phyloP scores from a whole-genome alignment of 208 protist species.

The Leishmania arabica region DNA sequence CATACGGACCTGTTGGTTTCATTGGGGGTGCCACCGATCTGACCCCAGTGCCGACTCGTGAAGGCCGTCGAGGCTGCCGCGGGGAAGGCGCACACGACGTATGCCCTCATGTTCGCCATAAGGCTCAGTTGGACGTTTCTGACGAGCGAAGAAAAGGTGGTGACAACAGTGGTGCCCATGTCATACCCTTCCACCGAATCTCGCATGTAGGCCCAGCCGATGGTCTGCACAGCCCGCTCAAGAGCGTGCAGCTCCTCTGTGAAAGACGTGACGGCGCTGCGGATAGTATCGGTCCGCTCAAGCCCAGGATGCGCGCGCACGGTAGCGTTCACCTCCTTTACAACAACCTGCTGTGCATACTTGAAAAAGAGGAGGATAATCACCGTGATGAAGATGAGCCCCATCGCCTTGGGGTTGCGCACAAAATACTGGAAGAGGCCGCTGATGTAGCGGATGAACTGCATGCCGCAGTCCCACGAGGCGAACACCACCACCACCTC shows the following conservation, averaged over 20 bases:
- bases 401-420: slow-evolving; percentile 55
- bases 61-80: not conserved
- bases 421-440: slow-evolving; percentile 53
- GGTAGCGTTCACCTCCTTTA: slow-evolving; percentile 43
- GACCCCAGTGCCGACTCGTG: slow-evolving; percentile 35
- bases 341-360: slow-evolving; percentile 56
- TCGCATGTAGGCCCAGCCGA: slow-evolving; percentile 38
- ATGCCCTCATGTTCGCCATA: slow-evolving; percentile 38
- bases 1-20: slow-evolving; percentile 19
- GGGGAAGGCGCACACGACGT: slow-evolving; percentile 38
- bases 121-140: slow-evolving; percentile 37
- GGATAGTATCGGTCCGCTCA: slow-evolving; percentile 45
- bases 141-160: slow-evolving; percentile 36
- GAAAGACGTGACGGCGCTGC: slow-evolving; percentile 49
- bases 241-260: slow-evolving; percentile 42
- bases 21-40: slow-evolving; percentile 35
- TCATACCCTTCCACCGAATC: slow-evolving; percentile 37
- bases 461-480: slow-evolving; percentile 42
- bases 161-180: slow-evolving; percentile 16
- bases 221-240: slow-evolving; percentile 32
- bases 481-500: slow-evolving; percentile 36
- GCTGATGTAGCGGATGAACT: slow-evolving; percentile 56
- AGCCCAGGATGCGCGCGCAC: slow-evolving; percentile 51
- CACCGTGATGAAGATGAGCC: slow-evolving; percentile 45
- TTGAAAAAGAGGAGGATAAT: slow-evolving; percentile 67